Conservation (phyloP, 495 filamentous ascomycete species). For the Talaromyces stipitatus region DNA sequence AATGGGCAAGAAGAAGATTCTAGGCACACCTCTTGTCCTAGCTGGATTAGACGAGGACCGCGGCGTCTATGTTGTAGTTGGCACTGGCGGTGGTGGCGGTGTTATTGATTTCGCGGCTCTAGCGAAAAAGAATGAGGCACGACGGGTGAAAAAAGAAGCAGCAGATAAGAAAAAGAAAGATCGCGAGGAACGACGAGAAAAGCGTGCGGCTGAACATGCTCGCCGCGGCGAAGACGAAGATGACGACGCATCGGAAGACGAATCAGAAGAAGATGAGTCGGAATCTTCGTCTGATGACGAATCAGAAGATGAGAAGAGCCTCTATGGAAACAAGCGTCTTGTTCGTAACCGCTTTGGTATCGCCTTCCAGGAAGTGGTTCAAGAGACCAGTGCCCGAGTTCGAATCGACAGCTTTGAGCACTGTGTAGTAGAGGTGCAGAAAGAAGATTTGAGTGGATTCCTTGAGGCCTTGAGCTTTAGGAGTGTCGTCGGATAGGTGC, state of each 20-base stretch:
- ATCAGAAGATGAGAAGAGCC: slow-evolving; percentile 55
- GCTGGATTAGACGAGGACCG: slow-evolving; percentile 82
- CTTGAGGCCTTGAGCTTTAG: slow-evolving; percentile 88
- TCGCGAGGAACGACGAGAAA: slow-evolving; percentile 49
- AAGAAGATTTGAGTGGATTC: slow-evolving; percentile 88
- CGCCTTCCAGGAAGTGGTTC: slow-evolving; percentile 92
- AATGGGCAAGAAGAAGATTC: slow-evolving; percentile 47
- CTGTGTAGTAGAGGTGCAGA: slow-evolving; percentile 92
- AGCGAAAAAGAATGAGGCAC: slow-evolving; percentile 57
- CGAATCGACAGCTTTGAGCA: slow-evolving; percentile 96
- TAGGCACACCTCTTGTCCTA: slow-evolving; percentile 77
- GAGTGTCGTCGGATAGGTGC: slow-evolving; percentile 70
- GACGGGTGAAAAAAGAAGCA: slow-evolving; percentile 50
- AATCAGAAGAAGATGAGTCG: slow-evolving; percentile 42
- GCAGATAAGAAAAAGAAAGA: slow-evolving; percentile 55
- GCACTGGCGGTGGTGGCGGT: slow-evolving; percentile 67
- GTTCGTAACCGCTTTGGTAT: slow-evolving; percentile 84
- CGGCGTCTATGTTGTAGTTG: slow-evolving; percentile 86
- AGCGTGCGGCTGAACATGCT: slow-evolving; percentile 33
- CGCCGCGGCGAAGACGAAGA: slow-evolving; percentile 44
- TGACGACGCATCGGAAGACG: slow-evolving; percentile 54
- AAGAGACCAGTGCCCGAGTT: slow-evolving; percentile 82
- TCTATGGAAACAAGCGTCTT: slow-evolving; percentile 48
- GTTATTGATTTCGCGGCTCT: slow-evolving; percentile 54
- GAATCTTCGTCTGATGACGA: slow-evolving; percentile 46